Base-by-base conservation (phyloP, 257 asterid species). In the Fraxinus quadrangulata region DNA sequence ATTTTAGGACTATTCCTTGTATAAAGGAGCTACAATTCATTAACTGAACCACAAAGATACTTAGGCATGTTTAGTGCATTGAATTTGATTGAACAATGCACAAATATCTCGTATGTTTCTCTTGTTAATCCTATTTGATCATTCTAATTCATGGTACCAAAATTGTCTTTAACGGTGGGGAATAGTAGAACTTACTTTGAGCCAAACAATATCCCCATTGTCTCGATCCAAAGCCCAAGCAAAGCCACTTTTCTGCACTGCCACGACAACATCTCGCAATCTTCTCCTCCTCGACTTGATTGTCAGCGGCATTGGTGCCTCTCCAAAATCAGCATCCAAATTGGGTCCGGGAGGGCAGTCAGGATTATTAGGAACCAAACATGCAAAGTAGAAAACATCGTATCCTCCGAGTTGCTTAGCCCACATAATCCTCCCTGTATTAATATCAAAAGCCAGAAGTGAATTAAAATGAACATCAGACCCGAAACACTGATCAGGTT, bases 241-340 rank as follows among this genome's bases (percentile, higher is more conserved):
- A n/a, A 88, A 87, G 16, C 97, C 97, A 72, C 92, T 90, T 30
- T 91, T 92, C 75, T 91, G 95, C 68, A 88, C 97, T 0, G 90
- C 96, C 45, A 87, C 96, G 23, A 85, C 98, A 19, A 90, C 86
- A 10, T 92, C 94, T 0, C 84, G 85, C 17, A 47, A 7, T 17
- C 83, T 79, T 31, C 92, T 85, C 3, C 92, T 85, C 3, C 84
- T 82, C 0, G 79, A 59, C 0, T 26, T 1, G 0, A 92, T 83
- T 0, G 77, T 84, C 24, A 90, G 82, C 45, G 88, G 72, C 97
- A 94, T 92, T 0, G 97, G 94, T 0, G 97, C 97, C 87, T 94
- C 97, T 3, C 98, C 97, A 33, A 92, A 92, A 39, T 94, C 93
- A 0, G 94, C 98, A 81, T 92, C 97, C 84, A 82, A 19, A 49